Conservation (phyloP, 2,329 filamentous ascomycete genomes). For the Epichloe amarillans region DNA sequence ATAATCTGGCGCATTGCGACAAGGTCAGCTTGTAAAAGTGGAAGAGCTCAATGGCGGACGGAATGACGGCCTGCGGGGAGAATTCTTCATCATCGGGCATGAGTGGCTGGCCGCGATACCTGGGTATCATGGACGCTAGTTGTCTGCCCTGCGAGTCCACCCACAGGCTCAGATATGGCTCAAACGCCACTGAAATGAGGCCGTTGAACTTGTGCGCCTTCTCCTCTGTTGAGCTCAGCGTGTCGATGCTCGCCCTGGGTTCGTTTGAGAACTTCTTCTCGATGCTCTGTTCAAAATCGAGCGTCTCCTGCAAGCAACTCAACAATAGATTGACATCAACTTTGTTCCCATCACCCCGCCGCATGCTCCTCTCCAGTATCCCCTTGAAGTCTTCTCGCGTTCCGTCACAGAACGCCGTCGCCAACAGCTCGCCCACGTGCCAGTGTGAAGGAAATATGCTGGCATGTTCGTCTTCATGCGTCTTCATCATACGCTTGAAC, state of each 20-base stretch:
- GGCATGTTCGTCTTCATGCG: constrained; percentile 86
- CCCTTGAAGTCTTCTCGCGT: constrained; percentile 92
- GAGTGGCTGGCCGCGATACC: constrained; percentile 72
- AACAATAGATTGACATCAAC: constrained; percentile 83
- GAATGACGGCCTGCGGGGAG: constrained; percentile 74
- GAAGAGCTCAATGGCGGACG: constrained; percentile 91
- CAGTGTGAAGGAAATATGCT: constrained; percentile 76
- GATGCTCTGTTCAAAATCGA: constrained; percentile 89
- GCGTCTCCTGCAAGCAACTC: constrained; percentile 82
- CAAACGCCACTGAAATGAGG: constrained; percentile 89
- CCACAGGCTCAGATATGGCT: constrained; percentile 94
- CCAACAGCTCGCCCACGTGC: constrained; percentile 81
- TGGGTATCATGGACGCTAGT: constrained; percentile 70
- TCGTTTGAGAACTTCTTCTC: constrained; percentile 69
- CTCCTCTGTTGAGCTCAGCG: constrained; percentile 66
- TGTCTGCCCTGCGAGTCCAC: constrained; percentile 92
- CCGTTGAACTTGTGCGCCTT: constrained; percentile 70
- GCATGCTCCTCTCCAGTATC: constrained; percentile 79
- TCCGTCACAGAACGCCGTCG: constrained; percentile 87
- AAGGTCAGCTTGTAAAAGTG: constrained; percentile 90
- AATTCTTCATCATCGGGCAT: constrained; percentile 83
- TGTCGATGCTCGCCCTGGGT: constrained; percentile 75
- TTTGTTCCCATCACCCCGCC: constrained; percentile 60
- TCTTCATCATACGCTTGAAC: constrained; percentile 93
- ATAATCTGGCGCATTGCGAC: constrained; percentile 90